Evolutionary conservation across 805 yeast genomes (phyloP), one percentile per base, ranked within the genome.

Genomic region (Ogataea paraovalis): DNA sequence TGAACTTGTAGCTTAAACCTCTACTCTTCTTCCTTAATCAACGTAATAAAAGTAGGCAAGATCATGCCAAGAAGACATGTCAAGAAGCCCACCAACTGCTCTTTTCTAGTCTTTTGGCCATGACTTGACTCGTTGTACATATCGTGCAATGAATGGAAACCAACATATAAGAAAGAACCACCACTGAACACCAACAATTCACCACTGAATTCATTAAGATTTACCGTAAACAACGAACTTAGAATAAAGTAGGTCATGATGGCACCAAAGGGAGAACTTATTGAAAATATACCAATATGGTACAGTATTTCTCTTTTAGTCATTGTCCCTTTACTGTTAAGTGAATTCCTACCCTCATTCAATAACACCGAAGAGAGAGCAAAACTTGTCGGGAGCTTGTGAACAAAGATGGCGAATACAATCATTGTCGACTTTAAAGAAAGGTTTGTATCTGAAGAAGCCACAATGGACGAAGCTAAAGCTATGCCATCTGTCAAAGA

Each of bases 311-410:
- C 52, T 10, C 27, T 22, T 23, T 39, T 39, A 12, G 43, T 9
- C 13, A 39, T 2, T 12, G 69, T 41, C 2, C 53, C 22, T 2
- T 73, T 48, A 4, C 72, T 70, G 32, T 68, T 12, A 6, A 4
- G 10, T 6, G 38, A n/a, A 4, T 18, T 4, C 16, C 21, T 34
- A 16, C 38, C 38, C 12, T 34, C 38, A 20, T n/a, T 66, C 10
- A 78, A 55, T 27, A 86, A 68, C 14, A 84, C 70, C 1, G 87
- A 73, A 4, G 78, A 62, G 38, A 86, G 70, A 37, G 90, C 85
- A 61, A 86, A 82, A 4, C 88, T 74, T 0, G 92, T 83, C 0
- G 94, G 94, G 4, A 85, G 69, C 62, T 86, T 86, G 68, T 86
- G 94, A 28, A 83, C 58, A 49, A 85, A 71, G 25, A 86, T 77